A percentile compares a stretch with the other conserved stretches of the same genome.
These are phyloP conservation scores for Digitaria exilis DNA, from an alignment of 202 grass and related monocot species.

Conservation along the genomic window DNA sequence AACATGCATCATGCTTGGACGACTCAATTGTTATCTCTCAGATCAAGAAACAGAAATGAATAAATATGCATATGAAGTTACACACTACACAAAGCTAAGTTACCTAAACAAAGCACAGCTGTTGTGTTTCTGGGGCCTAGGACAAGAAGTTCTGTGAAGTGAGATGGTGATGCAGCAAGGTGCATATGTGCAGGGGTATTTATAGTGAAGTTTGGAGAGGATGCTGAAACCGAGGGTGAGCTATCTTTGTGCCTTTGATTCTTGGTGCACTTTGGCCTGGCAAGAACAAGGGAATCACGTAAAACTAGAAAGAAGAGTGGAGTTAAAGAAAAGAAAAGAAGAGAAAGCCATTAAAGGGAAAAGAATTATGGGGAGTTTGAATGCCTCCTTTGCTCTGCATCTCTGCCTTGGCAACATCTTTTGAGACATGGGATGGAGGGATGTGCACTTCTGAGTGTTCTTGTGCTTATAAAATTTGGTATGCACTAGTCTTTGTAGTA, in stretches of 20 bases:
- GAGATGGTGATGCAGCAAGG: conserved; percentile 61
- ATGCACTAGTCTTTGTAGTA: conserved; percentile 32
- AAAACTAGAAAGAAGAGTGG: conserved; percentile 79
- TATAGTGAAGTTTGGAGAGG: conserved; percentile 63
- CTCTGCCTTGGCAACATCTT: conserved; percentile 70
- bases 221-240: conserved; percentile 61
- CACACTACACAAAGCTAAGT: conserved; percentile 30
- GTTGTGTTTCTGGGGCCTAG: conserved; percentile 45
- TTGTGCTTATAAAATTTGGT: conserved; percentile 48
- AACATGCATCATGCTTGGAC: neutral
- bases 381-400: conserved; percentile 60
- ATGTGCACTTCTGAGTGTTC: conserved; percentile 50
- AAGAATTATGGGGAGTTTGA: conserved; percentile 79
- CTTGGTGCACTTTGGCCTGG: conserved; percentile 49
- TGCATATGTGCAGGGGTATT: conserved; percentile 57
- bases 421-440: conserved; percentile 68
- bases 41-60: conserved; percentile 40
- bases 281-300: conserved; percentile 76
- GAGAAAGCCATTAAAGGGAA: conserved; percentile 74
- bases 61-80: conserved; percentile 24
- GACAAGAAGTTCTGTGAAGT: conserved; percentile 32
- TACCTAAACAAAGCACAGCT: conserved; percentile 51
- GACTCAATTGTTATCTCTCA: neutral
- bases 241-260: conserved; percentile 57
- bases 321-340: conserved; percentile 89